These are phyloP conservation scores for Metschnikowia kunwiensis DNA, from an alignment of 805 yeast genomes.

Conservation along the genomic window DNA sequence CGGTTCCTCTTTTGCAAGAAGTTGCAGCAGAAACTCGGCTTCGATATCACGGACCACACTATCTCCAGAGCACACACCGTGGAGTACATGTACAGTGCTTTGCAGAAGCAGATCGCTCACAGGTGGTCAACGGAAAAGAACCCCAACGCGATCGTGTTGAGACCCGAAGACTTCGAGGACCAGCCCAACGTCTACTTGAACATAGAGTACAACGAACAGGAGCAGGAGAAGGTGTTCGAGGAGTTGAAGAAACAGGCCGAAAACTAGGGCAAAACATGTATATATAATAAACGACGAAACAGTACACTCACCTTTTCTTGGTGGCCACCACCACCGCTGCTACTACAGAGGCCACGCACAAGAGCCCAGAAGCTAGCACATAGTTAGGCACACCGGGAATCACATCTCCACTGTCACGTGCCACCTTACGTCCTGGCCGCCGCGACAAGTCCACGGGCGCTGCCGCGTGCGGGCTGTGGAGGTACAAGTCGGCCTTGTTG, in stretches of 20 bases:
- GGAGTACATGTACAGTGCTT: constrained; percentile 35
- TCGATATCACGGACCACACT: constrained; percentile 51
- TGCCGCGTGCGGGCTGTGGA: constrained; percentile 45
- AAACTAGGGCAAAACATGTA: neutral
- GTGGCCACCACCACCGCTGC: constrained; percentile 16
- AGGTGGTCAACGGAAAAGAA: constrained; percentile 57
- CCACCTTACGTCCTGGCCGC: constrained; percentile 21
- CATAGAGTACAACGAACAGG: constrained; percentile 45
- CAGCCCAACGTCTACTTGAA: constrained; percentile 53
- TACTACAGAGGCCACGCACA: constrained; percentile 53
- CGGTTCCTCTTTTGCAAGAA: constrained; percentile 50
- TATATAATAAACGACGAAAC: neutral
- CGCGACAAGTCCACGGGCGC: constrained; percentile 9
- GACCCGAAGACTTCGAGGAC: constrained; percentile 52
- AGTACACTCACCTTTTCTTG: constrained; percentile 30
- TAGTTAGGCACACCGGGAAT: constrained; percentile 59
- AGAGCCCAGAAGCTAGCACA: constrained; percentile 59
- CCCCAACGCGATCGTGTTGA: constrained; percentile 71
- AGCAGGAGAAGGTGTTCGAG: constrained; percentile 44
- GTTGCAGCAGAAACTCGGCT: constrained; percentile 47
- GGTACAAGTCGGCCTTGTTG: constrained; percentile 66
- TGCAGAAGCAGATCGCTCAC: constrained; percentile 37
- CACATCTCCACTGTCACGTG: constrained; percentile 2
- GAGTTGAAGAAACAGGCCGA: constrained; percentile 46
- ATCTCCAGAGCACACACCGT: constrained; percentile 42